Conservation (phyloP, 1,139 yeast species). For the Blastobotrys petasosporus region DNA sequence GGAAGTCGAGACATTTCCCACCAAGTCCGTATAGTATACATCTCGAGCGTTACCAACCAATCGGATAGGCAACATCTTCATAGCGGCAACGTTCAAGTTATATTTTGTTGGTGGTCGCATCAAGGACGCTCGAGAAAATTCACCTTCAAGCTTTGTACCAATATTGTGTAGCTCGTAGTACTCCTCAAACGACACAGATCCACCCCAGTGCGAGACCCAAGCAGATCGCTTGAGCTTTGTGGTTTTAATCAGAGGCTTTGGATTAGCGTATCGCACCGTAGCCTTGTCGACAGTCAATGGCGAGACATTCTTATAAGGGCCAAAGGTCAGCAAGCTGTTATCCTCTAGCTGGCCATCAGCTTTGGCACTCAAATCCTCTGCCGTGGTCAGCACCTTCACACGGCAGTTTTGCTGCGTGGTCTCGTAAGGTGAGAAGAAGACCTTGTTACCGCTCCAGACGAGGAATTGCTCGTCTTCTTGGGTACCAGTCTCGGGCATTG, state of each 20-base stretch:
- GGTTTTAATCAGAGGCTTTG: slow-evolving; percentile 59
- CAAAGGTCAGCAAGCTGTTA: slow-evolving; percentile 46
- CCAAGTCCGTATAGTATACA: slow-evolving; percentile 78
- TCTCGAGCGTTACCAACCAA: slow-evolving; percentile 50
- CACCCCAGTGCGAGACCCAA: slow-evolving; percentile 79
- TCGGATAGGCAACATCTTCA: slow-evolving; percentile 43
- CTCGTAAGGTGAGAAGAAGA: slow-evolving; percentile 57
- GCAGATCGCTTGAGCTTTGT: slow-evolving; percentile 61
- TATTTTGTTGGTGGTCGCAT: slow-evolving; percentile 39
- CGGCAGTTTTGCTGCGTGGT: slow-evolving; percentile 49
- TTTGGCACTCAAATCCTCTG: slow-evolving; percentile 19
- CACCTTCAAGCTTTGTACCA: slow-evolving; percentile 56
- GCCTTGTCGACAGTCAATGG: slow-evolving; percentile 47
- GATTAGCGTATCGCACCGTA: slow-evolving; percentile 58
- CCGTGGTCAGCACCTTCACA: slow-evolving; percentile 29
- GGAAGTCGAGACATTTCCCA: slow-evolving; percentile 91
- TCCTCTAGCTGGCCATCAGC: slow-evolving; percentile 22
- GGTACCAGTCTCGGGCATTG: slow-evolving; percentile 59
- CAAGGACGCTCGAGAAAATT: slow-evolving; percentile 77
- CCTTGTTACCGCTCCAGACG: slow-evolving; percentile 48
- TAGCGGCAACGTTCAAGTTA: slow-evolving; percentile 35
- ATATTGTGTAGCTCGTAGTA: slow-evolving; percentile 72
- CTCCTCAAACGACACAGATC: slow-evolving; percentile 65
- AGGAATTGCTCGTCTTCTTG: slow-evolving; percentile 62
- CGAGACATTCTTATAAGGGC: slow-evolving; percentile 46